phyloP scores from a whole-genome alignment of 2,329 filamentous ascomycete genomes.

The Fusarium temperatum region DNA sequence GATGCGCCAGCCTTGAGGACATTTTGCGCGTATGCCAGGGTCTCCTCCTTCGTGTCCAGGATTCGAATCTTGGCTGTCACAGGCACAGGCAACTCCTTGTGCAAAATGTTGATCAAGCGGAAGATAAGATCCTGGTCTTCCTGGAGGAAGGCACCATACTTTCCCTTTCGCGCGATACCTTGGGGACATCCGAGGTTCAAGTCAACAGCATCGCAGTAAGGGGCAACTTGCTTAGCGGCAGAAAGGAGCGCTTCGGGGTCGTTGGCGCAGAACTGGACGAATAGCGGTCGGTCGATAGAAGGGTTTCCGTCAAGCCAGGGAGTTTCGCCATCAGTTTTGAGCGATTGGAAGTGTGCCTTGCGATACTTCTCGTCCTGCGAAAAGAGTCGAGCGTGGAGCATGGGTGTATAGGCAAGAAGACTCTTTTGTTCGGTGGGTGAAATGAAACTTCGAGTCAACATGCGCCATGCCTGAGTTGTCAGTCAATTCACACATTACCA shows the following conservation, averaged over 20 bases:
- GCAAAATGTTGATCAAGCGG: conserved; percentile 83
- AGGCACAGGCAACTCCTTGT: conserved; percentile 80
- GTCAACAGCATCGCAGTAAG: conserved; percentile 94
- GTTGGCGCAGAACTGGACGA: conserved; percentile 97
- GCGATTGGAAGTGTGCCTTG: conserved; percentile 81
- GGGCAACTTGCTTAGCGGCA: conserved; percentile 80
- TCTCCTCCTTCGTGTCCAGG: conserved; percentile 85
- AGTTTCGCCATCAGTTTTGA: conserved; percentile 47
- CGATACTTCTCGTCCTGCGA: conserved; percentile 80
- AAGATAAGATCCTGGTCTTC: conserved; percentile 89
- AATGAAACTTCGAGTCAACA: conserved; percentile 94
- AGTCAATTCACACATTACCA: not conserved
- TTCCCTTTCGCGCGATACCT: conserved; percentile 88
- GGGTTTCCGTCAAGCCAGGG: conserved; percentile 88
- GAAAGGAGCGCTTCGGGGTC: conserved; percentile 81
- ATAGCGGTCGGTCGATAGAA: conserved; percentile 82
- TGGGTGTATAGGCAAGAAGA: conserved; percentile 90
- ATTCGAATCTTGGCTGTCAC: conserved; percentile 96
- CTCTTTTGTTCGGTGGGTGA: conserved; percentile 68
- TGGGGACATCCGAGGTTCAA: conserved; percentile 96
- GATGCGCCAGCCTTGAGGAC: conserved; percentile 89
- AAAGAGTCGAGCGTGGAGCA: conserved; percentile 95
- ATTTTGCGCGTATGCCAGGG: conserved; percentile 87
- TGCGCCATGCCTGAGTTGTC: conserved; percentile 82
- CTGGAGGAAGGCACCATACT: conserved; percentile 94